A percentile compares a stretch with the other conserved stretches of the same genome.
These are phyloP conservation scores for Lipomyces yamanashiensis DNA, from an alignment of 805 yeast species.

Conservation along the genomic window DNA sequence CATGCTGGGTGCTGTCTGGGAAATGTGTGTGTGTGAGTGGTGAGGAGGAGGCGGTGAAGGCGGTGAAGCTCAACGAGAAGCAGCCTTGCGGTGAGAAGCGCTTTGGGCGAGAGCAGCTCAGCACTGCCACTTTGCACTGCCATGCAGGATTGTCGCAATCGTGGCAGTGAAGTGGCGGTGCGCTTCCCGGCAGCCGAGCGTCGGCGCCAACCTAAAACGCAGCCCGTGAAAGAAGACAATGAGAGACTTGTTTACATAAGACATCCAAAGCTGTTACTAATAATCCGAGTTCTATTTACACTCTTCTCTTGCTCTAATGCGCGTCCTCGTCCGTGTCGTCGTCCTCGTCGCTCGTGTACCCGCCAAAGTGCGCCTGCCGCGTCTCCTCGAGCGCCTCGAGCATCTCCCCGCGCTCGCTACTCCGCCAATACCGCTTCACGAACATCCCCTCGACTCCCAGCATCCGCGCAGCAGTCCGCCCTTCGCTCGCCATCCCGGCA, in stretches of 20 bases:
- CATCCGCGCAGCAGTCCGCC: not conserved
- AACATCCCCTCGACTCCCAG: conserved; percentile 1
- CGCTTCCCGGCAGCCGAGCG: too few relatives aligned
- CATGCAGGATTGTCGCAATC: too few relatives aligned
- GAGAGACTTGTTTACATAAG: too few relatives aligned
- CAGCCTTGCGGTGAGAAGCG: too few relatives aligned
- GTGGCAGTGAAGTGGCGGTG: too few relatives aligned
- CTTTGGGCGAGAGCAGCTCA: too few relatives aligned
- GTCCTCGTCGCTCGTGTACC: not conserved
- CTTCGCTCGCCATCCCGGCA: conserved; percentile 4
- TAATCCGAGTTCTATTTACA: too few relatives aligned
- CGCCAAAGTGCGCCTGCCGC: conserved; percentile 1
- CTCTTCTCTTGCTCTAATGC: too few relatives aligned
- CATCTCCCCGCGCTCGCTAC: conserved; percentile 16
- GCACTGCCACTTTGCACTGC: too few relatives aligned
- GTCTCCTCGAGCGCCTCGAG: conserved; percentile 13
- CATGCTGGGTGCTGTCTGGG: not conserved
- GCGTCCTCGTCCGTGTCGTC: conserved; percentile 3
- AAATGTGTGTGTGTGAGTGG: not conserved
- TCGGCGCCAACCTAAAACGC: too few relatives aligned
- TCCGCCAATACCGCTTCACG: conserved; percentile 8
- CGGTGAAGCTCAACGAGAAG: not conserved
- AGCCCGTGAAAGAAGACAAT: too few relatives aligned
- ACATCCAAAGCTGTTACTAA: too few relatives aligned
- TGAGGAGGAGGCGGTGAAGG: not conserved